Conservation (phyloP, 345 rosid species). For the thale cress (Arabidopsis thaliana) region DNA sequence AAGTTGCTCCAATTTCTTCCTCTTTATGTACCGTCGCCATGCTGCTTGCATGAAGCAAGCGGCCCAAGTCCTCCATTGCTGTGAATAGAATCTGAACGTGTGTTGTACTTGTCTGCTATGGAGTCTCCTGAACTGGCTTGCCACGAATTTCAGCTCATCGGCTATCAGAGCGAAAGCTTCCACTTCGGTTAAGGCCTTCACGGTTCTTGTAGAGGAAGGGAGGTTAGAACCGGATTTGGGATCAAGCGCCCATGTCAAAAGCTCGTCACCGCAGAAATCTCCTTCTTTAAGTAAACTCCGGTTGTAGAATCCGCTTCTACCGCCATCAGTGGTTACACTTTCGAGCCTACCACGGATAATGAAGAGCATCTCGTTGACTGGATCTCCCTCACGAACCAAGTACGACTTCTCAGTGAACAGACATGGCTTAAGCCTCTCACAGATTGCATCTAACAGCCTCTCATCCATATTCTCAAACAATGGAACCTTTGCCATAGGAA, state of each 20-base stretch:
- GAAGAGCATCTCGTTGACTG: conserved; percentile 95
- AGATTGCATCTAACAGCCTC: conserved; percentile 91
- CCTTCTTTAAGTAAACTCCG: conserved; percentile 79
- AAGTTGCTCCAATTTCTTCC: conserved; percentile 77
- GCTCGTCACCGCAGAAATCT: conserved; percentile 96
- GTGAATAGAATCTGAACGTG: conserved; percentile 94
- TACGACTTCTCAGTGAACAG: conserved; percentile 78
- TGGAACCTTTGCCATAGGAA: conserved; percentile 62
- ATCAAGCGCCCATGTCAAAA: conserved; percentile 94
- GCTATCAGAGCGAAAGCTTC: conserved; percentile 93
- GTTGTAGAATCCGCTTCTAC: conserved; percentile 92
- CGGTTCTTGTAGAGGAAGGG: conserved; percentile 93
- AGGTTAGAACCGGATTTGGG: conserved; percentile 85
- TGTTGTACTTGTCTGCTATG: conserved; percentile 98
- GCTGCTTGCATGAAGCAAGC: conserved; percentile 98
- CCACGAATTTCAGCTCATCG: conserved; percentile 90
- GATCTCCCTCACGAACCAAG: conserved; percentile 97
- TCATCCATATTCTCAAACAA: conserved; percentile 93
- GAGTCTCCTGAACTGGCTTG: conserved; percentile 88
- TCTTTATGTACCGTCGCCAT: conserved; percentile 84
- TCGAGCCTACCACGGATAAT: conserved; percentile 94
- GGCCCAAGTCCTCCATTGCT: conserved; percentile 98
- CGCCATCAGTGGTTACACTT: conserved; percentile 94
- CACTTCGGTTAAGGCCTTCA: conserved; percentile 80
- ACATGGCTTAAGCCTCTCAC: conserved; percentile 89